A percentile compares a stretch with the other conserved stretches of the same genome.
Evolutionary conservation across 225 moss, liverwort and hornwort genomes (phyloP).

Genomic region (Climacium dendroides): DNA sequence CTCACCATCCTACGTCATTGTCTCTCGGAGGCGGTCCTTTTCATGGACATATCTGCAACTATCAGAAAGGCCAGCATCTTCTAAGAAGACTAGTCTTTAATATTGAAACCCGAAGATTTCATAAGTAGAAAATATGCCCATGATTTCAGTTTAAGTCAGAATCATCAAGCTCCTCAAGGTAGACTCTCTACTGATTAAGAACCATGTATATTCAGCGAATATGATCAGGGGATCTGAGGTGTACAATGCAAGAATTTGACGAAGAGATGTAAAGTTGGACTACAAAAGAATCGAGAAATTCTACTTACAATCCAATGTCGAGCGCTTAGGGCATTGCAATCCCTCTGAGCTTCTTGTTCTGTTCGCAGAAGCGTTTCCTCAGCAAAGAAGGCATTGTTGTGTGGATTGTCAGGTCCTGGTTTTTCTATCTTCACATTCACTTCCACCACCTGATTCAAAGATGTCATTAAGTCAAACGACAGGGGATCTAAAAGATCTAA

Average conservation of each 20-base stretch:
- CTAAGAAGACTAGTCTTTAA: background rate
- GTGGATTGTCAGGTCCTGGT: slow-evolving; percentile 60
- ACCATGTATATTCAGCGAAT: background rate
- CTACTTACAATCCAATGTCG: slow-evolving; percentile 82
- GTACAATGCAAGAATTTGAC: background rate
- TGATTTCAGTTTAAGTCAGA: background rate
- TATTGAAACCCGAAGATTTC: background rate
- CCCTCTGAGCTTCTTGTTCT: slow-evolving; percentile 65
- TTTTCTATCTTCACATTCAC: slow-evolving; percentile 68
- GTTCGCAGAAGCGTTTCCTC: slow-evolving; percentile 66
- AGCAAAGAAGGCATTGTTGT: slow-evolving; percentile 72
- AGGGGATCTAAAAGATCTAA: background rate
- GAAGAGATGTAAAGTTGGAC: background rate
- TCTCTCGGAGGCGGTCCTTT: background rate
- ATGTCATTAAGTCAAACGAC: background rate
- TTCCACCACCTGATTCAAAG: slow-evolving; percentile 54
- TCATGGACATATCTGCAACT: background rate
- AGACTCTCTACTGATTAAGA: background rate
- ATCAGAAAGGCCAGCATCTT: background rate
- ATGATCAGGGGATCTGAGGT: background rate
- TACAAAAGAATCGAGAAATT: background rate
- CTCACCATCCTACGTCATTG: background rate
- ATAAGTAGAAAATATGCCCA: background rate
- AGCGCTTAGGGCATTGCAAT: slow-evolving; percentile 66
- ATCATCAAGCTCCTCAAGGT: background rate